A percentile compares a stretch with the other conserved stretches of the same genome.
These are phyloP conservation scores for Ascochyta viciae-villosae DNA, from an alignment of 2,329 filamentous ascomycete species.

Conservation along the genomic window DNA sequence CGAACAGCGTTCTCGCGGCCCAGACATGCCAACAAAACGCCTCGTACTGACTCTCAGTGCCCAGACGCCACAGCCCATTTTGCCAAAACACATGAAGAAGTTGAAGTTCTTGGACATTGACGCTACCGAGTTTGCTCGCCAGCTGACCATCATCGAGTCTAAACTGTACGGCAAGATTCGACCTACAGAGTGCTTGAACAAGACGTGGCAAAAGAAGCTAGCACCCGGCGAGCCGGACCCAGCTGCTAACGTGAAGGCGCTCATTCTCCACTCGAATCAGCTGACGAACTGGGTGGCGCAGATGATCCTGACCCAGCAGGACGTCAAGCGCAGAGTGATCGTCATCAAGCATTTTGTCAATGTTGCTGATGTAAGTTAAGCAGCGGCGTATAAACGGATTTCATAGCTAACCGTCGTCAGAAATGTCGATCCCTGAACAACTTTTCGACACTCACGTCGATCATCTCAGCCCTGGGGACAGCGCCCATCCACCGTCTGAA, in stretches of 20 bases:
- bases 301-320: slow-evolving; percentile 94
- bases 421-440: slow-evolving; percentile 96
- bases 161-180: slow-evolving; percentile 95
- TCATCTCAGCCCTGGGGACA: slow-evolving; percentile 93
- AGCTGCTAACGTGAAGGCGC: slow-evolving; percentile 90
- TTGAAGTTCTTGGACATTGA: slow-evolving; percentile 98
- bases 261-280: slow-evolving; percentile 97
- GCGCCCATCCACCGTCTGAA: slow-evolving; percentile 93
- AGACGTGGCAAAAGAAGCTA: slow-evolving; percentile 98
- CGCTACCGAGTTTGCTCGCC: slow-evolving; percentile 92
- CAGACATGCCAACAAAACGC: slow-evolving; percentile 84
- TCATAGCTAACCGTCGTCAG: slow-evolving; percentile 56
- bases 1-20: slow-evolving; percentile 86
- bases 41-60: slow-evolving; percentile 86
- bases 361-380: slow-evolving; percentile 82
- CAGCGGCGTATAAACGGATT: neutral
- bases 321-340: slow-evolving; percentile 93
- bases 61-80: slow-evolving; percentile 83
- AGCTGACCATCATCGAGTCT: slow-evolving; percentile 96
- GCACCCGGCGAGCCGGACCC: slow-evolving; percentile 81
- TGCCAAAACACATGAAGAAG: slow-evolving; percentile 99
- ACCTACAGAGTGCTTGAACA: slow-evolving; percentile 94
- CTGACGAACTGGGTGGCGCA: slow-evolving; percentile 99
- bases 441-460: slow-evolving; percentile 95
- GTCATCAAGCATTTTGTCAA: slow-evolving; percentile 99